Evolutionary conservation across 2,329 filamentous ascomycete genomes (phyloP).

Genomic region (Fonsecaea nubica): DNA sequence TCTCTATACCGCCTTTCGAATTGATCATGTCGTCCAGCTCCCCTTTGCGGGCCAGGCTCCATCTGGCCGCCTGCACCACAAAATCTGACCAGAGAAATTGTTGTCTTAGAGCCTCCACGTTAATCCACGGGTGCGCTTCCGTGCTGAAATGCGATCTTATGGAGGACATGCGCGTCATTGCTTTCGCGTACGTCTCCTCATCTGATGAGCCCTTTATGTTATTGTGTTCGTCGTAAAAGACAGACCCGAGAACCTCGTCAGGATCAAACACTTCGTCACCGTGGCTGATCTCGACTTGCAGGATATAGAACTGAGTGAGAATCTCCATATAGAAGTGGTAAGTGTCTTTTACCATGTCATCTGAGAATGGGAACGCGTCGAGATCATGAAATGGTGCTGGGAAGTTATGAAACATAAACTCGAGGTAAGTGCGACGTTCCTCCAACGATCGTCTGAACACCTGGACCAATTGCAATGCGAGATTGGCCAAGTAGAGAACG

Average conservation of each 20-base stretch:
- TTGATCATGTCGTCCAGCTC: constrained; percentile 28
- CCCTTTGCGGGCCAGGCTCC: constrained; percentile 44
- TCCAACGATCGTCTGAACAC: constrained; percentile 28
- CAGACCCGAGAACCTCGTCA: constrained; percentile 46
- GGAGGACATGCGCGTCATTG: constrained; percentile 7
- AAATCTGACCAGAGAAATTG: constrained; percentile 60
- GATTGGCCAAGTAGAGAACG: constrained; percentile 53
- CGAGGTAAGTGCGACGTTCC: constrained; percentile 14
- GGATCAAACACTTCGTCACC: constrained; percentile 48
- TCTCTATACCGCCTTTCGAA: constrained; percentile 26
- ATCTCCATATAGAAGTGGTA: constrained; percentile 60
- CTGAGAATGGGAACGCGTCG: constrained; percentile 45
- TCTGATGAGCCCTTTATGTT: constrained; percentile 5
- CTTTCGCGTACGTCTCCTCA: background rate
- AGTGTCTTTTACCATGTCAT: constrained; percentile 45
- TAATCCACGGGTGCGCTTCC: constrained; percentile 47
- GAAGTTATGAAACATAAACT: constrained; percentile 33
- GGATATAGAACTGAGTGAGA: constrained; percentile 61
- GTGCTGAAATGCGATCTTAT: constrained; percentile 41
- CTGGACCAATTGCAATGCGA: constrained; percentile 51
- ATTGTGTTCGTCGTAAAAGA: constrained; percentile 50
- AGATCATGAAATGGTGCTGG: constrained; percentile 23
- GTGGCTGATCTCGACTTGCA: constrained; percentile 47
- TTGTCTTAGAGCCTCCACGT: constrained; percentile 53
- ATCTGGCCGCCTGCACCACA: constrained; percentile 52